Evolutionary conservation across 1,139 yeast genomes (phyloP), one percentile per base, ranked within the genome.

Genomic region (Yamadazyma buinensis): DNA sequence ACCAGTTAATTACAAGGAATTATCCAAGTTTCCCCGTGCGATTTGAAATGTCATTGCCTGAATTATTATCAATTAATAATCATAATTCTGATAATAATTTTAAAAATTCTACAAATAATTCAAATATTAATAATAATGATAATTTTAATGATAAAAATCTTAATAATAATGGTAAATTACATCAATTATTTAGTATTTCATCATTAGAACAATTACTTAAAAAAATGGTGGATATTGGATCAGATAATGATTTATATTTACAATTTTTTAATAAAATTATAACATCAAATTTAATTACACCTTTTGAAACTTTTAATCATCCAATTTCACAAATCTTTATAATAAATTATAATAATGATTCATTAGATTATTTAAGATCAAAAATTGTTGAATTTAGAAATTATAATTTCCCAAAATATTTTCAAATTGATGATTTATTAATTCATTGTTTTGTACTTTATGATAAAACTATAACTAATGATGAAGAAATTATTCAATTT

Each of bases 261-360:
- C 72, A 74, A 31, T 70, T 80, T 45, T 71, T 84, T 43, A 70
- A 81, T 30, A 73, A 79, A 42, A 55, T 85, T 19, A 65, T 84
- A 17, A 70, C 90, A 0, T 70, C 84, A 11, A 72, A 77, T 24
- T 72, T 72, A 17, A 64, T 85, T 5, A 79, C 87, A 2, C 83
- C 95, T 1, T 88, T 86, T 54, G 97, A 92, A 54, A 81, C 92
- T 3, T 83, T 90, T 54, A 83, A 86, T 47, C 97, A 92, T 54
- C 97, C 98, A 0, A 75, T 88, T 1, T 74, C 88, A 1, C 86
- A 90, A 34, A 58, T 90, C 13, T 70, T 88, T 35, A 82, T 84
- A 5, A 67, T 90, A 3, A 71, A 83, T 38, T 58, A 41, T 33
- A 62, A 61, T 10, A 43, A 49, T 10, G 80, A 79, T 41, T 64